Base-by-base conservation (phyloP, 139 green algal genomes). In the Astrephomene gubernaculifera region DNA sequence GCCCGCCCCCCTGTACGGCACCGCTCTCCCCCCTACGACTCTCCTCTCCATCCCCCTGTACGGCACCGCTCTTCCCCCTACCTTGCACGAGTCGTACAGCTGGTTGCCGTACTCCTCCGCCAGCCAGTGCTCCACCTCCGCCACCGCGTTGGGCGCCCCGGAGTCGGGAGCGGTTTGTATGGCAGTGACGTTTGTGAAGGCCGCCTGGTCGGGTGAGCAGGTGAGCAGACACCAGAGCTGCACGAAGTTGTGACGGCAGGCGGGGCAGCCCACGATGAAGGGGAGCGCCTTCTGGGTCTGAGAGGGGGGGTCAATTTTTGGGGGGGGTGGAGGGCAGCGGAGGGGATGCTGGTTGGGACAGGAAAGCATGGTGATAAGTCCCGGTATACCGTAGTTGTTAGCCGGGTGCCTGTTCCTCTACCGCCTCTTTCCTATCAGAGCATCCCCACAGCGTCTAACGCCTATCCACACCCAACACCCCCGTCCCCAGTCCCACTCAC, bases 231-330 rank as follows among this genome's bases (percentile, higher is more conserved):
- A 94, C 91, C 95, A 98, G 65, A 98, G 93, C 82, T 97, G 90
- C 43, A 96, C 88, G 89, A 99, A 99, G 90, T 98, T 98, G 87
- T 96, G 93, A 43, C 91, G 88, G 89, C 96, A 98, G 17, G 96
- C 96, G 33, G 96, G 96, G 89, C 96, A 98, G 86, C 96, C 96
- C 1, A 95, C 80, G 35, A 96, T 88, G 74, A 98, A 96, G 65
- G 94, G 94, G 1, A 88, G 88, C 24, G 94, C 93, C 41, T 90
- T 90, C 33, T 91, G 71, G 52, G 93, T 93, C 92, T 96, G 90
- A 24, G 36, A 8, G 57, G 25, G 38, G 19, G 35, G 65, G 35
- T 38, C 2, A 35, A 41, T 29, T 38, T 39, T 39, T 6, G 27
- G 29, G 39, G 79, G 43, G 21, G 75, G 75, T 22, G 39, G 36